Percentiles rank a stretch among this genome's conserved stretches.
phyloP scores from a whole-genome alignment of 495 filamentous ascomycete genomes.

The Aspergillus leporis region DNA sequence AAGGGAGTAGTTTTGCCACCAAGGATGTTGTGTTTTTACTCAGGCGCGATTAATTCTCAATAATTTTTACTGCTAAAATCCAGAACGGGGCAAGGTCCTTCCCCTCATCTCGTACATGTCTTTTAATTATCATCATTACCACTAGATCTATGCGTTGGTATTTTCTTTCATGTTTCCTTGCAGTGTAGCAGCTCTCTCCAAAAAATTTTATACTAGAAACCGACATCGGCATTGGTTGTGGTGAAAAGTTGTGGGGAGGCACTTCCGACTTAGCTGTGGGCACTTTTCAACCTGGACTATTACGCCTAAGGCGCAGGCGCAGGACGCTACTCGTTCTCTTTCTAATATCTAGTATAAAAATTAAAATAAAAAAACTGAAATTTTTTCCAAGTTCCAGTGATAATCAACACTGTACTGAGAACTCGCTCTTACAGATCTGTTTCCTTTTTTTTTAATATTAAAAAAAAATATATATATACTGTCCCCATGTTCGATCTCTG shows the following conservation, averaged over 20 bases:
- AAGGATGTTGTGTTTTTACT: not conserved
- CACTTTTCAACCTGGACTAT: not conserved
- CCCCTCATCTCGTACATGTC: not conserved
- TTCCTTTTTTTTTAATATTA: too few relatives aligned
- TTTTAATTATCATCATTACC: constrained; percentile 7
- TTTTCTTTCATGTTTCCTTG: not conserved
- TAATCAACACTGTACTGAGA: constrained; percentile 8
- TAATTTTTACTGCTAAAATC: too few relatives aligned
- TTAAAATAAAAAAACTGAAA: not conserved
- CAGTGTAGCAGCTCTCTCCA: not conserved
- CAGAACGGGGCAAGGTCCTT: too few relatives aligned
- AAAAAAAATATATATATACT: too few relatives aligned
- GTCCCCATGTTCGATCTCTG: not conserved
- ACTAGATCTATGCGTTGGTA: not conserved
- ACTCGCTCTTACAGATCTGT: too few relatives aligned
- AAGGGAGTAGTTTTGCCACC: not conserved
- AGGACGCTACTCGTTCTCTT: not conserved
- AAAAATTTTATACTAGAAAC: not conserved
- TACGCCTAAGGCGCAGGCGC: not conserved
- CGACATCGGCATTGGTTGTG: constrained; percentile 4
- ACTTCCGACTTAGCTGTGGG: not conserved
- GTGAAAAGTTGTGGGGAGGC: not conserved
- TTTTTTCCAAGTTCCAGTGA: constrained; percentile 9
- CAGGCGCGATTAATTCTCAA: too few relatives aligned
- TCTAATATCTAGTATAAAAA: too few relatives aligned